Evolutionary conservation across 164 flowering plant species (phyloP), one percentile per base, ranked within the genome.

Genomic region (Litsea cubeba): DNA sequence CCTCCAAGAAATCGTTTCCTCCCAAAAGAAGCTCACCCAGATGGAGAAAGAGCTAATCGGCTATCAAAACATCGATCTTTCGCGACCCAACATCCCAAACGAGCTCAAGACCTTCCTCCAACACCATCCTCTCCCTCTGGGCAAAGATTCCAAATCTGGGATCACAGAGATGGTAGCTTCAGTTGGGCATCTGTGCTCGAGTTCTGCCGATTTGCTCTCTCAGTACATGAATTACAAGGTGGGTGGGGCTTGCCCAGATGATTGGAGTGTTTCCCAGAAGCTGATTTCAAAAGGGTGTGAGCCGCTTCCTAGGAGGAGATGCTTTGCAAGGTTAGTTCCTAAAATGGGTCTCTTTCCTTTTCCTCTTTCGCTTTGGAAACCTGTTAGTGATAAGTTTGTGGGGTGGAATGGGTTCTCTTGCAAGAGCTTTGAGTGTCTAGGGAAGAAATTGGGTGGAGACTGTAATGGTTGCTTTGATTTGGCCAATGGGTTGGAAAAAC

Each of bases 81-180:
- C 93, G 0, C 79, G 79, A 65, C 91, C 95, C 83, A 89, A 86
- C 32, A 68, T 87, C 22, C 85, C 97, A 2, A 50, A 8, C 49
- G 98, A 96, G 87, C 87, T 94, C 28, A 88, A 84, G 70, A 35
- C 84, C 72, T 96, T 89, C 77, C 84, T 96, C 1, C 83, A 82
- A 15, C 88, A 62, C 60, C 97, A 96, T 58, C 82, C 77, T 50
- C 85, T 95, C 58, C 99, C 99, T 18, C 78, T 96, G 12, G 99
- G 99, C 12, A 91, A 89, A 68, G 97, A 96, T 84, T 90, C 98
- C 1, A 82, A 81, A 65, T 87, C 86, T 72, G 97, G 97, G 82
- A 90, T 94, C 86, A 91, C 97, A 12, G 93, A 94, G 78, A 89
- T 92, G 97, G 95, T 88, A 40, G 80, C 99, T 0, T 92, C 99